Conservation (phyloP, 177 flowering plant species). For the Vitis hybrid region DNA sequence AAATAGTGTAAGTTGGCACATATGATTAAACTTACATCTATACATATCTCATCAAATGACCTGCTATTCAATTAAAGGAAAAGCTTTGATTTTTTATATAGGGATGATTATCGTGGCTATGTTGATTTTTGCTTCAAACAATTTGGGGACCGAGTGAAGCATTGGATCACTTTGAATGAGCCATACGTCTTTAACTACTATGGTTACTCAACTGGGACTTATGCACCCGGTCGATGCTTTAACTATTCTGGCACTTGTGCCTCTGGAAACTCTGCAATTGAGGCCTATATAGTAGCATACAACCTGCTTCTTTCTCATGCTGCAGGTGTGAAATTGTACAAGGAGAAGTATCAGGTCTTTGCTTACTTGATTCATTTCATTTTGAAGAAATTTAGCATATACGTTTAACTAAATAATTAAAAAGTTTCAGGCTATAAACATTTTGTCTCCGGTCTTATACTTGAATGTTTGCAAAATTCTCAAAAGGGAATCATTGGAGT, state of each 20-base stretch:
- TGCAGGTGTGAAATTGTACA: neutral
- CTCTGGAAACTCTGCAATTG: conserved; percentile 8
- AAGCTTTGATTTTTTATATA: conserved; percentile 3
- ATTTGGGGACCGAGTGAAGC: too few relatives aligned
- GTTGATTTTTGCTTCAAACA: too few relatives aligned
- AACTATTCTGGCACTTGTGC: neutral
- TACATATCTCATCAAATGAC: neutral
- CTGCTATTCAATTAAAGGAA: neutral
- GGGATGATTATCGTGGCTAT: conserved; percentile 11
- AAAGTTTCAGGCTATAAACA: neutral
- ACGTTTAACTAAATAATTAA: too few relatives aligned
- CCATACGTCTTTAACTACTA: neutral
- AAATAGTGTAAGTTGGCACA: too few relatives aligned
- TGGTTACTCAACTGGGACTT: neutral
- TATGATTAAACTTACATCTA: too few relatives aligned
- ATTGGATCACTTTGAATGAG: too few relatives aligned
- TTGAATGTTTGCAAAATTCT: too few relatives aligned
- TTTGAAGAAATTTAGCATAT: neutral
- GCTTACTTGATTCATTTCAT: neutral
- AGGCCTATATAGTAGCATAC: conserved; percentile 16
- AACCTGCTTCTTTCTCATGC: conserved; percentile 10
- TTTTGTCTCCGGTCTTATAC: too few relatives aligned
- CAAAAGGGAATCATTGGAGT: too few relatives aligned
- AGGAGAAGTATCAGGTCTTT: neutral
- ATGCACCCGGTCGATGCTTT: neutral